phyloP scores from a whole-genome alignment of 192 early-diverging fungal genomes.

The Backusella macrospora region DNA sequence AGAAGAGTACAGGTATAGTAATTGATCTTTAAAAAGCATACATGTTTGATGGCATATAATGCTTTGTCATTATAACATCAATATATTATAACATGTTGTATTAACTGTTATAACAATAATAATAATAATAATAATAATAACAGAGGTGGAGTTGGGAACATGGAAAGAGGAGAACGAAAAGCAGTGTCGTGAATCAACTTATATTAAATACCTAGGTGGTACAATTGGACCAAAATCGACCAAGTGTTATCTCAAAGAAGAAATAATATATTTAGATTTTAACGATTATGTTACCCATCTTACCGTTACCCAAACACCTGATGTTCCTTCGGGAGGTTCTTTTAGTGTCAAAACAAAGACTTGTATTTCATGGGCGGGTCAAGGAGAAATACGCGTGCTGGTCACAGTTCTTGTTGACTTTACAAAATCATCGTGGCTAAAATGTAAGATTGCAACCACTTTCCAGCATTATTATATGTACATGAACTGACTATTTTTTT shows the following conservation, averaged over 20 bases:
- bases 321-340: slow-evolving; percentile 56
- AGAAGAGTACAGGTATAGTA: slow-evolving; percentile 49
- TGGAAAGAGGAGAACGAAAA: slow-evolving; percentile 30
- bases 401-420: slow-evolving; percentile 54
- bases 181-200: slow-evolving; percentile 31
- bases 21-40: background rate
- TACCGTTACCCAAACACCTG: slow-evolving; percentile 56
- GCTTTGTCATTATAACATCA: background rate
- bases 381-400: slow-evolving; percentile 46
- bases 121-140: background rate
- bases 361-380: slow-evolving; percentile 56
- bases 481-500: background rate
- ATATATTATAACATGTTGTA: background rate
- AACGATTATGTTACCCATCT: slow-evolving; percentile 49
- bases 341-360: slow-evolving; percentile 56
- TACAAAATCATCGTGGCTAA: slow-evolving; percentile 57
- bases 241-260: slow-evolving; percentile 56
- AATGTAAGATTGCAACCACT: slow-evolving; percentile 39
- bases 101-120: background rate
- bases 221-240: slow-evolving; percentile 58
- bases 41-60: background rate
- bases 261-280: slow-evolving; percentile 51
- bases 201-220: slow-evolving; percentile 44
- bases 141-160: slow-evolving; percentile 44
- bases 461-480: background rate